Evolutionary conservation across 345 rosid species (phyloP).

Genomic region (Pistacia vera): DNA sequence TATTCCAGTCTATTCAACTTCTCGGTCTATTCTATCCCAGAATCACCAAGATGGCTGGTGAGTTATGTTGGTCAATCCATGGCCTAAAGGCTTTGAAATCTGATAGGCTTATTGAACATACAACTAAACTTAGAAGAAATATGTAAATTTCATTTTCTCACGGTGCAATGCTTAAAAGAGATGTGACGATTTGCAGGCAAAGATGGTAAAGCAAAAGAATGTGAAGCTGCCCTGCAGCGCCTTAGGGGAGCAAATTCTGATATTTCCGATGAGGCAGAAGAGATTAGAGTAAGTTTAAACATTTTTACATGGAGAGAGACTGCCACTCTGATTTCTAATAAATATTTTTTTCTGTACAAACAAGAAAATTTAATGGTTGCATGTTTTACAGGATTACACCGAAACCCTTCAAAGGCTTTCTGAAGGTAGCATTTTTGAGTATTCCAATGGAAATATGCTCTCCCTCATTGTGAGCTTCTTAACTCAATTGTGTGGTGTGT

Average conservation of each 20-base stretch:
- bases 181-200: conserved; percentile 41
- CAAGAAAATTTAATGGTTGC: neutral
- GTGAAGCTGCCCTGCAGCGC: conserved; percentile 48
- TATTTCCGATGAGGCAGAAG: conserved; percentile 54
- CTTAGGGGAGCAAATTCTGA: conserved; percentile 53
- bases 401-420: conserved; percentile 37
- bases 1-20: conserved; percentile 39
- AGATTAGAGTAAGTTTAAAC: conserved; percentile 48
- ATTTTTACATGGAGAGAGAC: neutral
- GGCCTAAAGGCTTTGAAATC: neutral
- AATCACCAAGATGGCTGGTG: conserved; percentile 75
- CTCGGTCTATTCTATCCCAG: conserved; percentile 49
- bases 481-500: neutral
- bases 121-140: neutral
- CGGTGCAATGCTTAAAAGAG: neutral
- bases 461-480: conserved; percentile 37
- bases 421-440: conserved; percentile 41
- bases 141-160: neutral
- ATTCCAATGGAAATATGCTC: conserved; percentile 41
- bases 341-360: neutral
- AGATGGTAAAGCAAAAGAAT: conserved; percentile 47
- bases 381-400: conserved; percentile 39
- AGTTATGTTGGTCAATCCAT: conserved; percentile 7
- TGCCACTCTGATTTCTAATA: neutral
- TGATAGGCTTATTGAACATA: neutral